Base-by-base conservation (phyloP, 768 basidiomycete species). In the Lentinus tigrinus region DNA sequence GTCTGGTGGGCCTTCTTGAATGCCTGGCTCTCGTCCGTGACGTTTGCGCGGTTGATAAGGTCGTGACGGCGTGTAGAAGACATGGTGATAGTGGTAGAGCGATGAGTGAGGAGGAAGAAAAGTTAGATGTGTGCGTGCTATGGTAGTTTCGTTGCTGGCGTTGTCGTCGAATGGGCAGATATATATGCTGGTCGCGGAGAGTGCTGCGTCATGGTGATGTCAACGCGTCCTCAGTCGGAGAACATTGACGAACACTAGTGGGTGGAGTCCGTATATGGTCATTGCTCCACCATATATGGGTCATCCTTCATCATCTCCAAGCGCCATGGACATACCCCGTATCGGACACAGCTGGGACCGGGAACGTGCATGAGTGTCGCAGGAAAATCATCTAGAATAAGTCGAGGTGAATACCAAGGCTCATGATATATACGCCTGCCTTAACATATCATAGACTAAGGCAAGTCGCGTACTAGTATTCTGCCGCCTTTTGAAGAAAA, bases 1-100 rank as follows among this genome's bases (percentile, higher is more conserved):
- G 61, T 67, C 57, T 72, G 68, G 53, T 57, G 65, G 3, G 66
- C 37, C 58, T 71, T 74, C 58, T 74, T 72, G 58, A 62, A 70
- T 23, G 60, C 62, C 24, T 28, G 38, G 9, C 53, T 34, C 31
- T 57, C 56, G 44, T 55, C 54, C n/a, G 54, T 61, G 27, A 36
- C n/a, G 38, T 56, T 56, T 14, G 52, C 57, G 49, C 57, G 53
- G 39, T 39, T 52, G 47, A 38, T 39, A 53, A 51, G 58, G 11
- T 60, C 58, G 48, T 46, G 24, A 49, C 54, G 42, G 48, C 54
- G 54, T 38, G 40, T 43, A 49, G 49, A 40, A n/a, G 58, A 60
- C 58, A 55, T 60, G 48, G 16, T 47, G 24, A 42, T 31, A 42
- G 17, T n/a, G 23, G 5, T 23, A 17, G 52, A 23, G 14, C 17